Conservation (phyloP, 2,329 filamentous ascomycete genomes). For the Xylaria sp. region DNA sequence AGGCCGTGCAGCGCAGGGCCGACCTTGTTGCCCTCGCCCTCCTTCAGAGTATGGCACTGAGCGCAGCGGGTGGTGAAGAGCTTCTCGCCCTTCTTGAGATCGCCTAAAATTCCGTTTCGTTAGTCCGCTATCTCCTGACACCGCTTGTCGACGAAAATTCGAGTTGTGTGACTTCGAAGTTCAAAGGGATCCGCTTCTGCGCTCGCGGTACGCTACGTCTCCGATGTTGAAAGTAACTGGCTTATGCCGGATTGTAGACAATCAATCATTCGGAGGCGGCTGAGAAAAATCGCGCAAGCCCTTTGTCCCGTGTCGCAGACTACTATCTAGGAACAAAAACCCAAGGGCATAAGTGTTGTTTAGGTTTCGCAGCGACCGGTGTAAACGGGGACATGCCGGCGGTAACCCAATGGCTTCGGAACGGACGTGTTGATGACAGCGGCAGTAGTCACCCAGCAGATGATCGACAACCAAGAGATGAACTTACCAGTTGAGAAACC, state of each 20-base stretch:
- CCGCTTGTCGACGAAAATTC: not conserved
- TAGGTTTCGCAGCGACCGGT: conserved; percentile 25
- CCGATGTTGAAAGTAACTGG: not conserved
- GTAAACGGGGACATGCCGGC: conserved; percentile 20
- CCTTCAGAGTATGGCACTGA: conserved; percentile 97
- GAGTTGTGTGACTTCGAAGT: not conserved
- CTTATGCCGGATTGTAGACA: not conserved
- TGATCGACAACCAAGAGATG: conserved; percentile 30
- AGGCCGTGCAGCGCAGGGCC: conserved; percentile 97
- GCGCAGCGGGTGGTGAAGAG: conserved; percentile 99
- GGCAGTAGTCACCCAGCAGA: conserved; percentile 30
- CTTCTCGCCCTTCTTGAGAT: conserved; percentile 94
- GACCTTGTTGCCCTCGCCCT: conserved; percentile 94
- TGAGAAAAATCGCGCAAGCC: conserved; percentile 48
- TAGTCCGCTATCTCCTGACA: conserved; percentile 40
- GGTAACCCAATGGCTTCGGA: conserved; percentile 46
- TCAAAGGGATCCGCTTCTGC: not conserved
- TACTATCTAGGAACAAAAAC: conserved; percentile 9
- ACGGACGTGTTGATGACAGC: conserved; percentile 35
- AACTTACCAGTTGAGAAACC: conserved; percentile 58
- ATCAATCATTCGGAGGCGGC: not conserved
- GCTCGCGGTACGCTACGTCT: not conserved
- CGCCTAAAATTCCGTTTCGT: conserved; percentile 68
- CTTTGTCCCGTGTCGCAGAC: conserved; percentile 32
- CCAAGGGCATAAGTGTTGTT: conserved; percentile 14